phyloP scores from a whole-genome alignment of 257 asterid genomes.

The Nemophila menziesii region DNA sequence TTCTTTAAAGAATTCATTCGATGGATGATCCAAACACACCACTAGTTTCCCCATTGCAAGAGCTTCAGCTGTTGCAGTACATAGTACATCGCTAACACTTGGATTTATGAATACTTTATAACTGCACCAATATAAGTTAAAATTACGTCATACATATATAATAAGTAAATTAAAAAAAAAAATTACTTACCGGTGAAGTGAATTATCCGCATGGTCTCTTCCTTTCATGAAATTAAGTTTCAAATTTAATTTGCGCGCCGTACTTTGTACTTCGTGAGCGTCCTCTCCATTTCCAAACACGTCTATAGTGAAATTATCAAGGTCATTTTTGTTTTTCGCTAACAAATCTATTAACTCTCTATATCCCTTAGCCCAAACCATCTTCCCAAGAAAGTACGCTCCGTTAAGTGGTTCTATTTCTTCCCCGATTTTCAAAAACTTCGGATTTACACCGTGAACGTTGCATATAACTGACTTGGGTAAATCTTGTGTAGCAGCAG shows the following conservation, averaged over 20 bases:
- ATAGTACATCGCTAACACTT: constrained; percentile 5
- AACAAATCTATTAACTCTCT: neutral
- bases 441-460: constrained; percentile 12
- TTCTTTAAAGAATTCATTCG: constrained; percentile 1
- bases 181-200: neutral
- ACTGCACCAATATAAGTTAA: constrained; percentile 1
- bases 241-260: neutral
- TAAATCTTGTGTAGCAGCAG: constrained; percentile 12
- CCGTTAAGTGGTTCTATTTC: neutral
- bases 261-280: neutral
- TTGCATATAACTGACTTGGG: constrained; percentile 9
- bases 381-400: neutral
- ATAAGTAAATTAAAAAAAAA: too few species aligned
- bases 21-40: constrained; percentile 4
- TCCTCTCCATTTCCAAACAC: neutral
- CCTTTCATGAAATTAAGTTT: neutral
- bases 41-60: constrained; percentile 10
- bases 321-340: neutral
- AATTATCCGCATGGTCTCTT: neutral
- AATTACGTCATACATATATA: neutral
- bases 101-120: constrained; percentile 10
- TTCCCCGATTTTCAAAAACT: constrained; percentile 6
- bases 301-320: neutral
- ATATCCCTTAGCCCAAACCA: neutral
- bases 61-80: constrained; percentile 8